phyloP scores from a whole-genome alignment of 352 stramenopile genomes.

The Pythium utonaiense region DNA sequence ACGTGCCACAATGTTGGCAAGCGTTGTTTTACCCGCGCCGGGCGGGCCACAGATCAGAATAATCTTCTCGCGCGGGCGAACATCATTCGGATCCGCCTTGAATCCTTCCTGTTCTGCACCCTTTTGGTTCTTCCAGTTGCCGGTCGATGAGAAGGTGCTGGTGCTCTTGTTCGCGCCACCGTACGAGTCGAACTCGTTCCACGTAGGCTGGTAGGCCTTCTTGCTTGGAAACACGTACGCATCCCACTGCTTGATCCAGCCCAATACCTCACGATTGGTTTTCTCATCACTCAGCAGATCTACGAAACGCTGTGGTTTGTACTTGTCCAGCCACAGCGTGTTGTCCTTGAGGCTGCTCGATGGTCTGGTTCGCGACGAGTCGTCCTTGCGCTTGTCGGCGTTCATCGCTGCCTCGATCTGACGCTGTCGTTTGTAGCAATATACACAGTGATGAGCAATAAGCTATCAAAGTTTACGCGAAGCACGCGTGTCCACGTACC shows the following conservation, averaged over 20 bases:
- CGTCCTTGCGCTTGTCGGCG: conserved; percentile 23
- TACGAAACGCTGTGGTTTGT: conserved; percentile 91
- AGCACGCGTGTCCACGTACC: conserved; percentile 18
- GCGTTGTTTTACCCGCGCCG: conserved; percentile 95
- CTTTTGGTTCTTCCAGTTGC: conserved; percentile 13
- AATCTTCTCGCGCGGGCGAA: conserved; percentile 73
- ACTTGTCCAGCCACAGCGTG: conserved; percentile 96
- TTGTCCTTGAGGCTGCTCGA: conserved; percentile 14
- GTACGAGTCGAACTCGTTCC: conserved; percentile 14
- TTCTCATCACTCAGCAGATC: conserved; percentile 96
- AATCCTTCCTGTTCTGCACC: conserved; percentile 4
- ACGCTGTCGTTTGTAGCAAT: conserved; percentile 32
- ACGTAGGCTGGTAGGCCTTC: conserved; percentile 26
- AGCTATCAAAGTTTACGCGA: too few species aligned
- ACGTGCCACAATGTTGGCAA: conserved; percentile 94
- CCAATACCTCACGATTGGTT: conserved; percentile 95
- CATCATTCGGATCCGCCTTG: conserved; percentile 33
- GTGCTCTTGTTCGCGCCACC: conserved; percentile 8
- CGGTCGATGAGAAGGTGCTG: conserved; percentile 6
- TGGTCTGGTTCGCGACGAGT: neutral
- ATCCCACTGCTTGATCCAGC: conserved; percentile 95
- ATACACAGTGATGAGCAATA: too few species aligned
- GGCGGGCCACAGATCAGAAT: conserved; percentile 95
- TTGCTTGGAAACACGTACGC: conserved; percentile 91
- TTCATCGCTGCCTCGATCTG: conserved; percentile 62